These are phyloP conservation scores for Elsinoe ampelina DNA, from an alignment of 2,329 filamentous ascomycete genomes.

Conservation along the genomic window DNA sequence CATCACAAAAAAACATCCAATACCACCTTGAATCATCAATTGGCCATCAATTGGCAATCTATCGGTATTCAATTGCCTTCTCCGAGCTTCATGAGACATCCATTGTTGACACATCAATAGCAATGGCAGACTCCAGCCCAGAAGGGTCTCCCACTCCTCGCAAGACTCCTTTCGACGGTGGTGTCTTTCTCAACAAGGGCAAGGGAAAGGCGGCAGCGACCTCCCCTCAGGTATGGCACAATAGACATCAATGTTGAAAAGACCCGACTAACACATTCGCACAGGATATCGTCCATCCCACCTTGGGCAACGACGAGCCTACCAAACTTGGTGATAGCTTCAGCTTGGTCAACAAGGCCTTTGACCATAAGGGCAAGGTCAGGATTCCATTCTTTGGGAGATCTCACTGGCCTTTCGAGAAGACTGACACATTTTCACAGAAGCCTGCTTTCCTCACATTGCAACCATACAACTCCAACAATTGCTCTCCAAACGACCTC, in stretches of 20 bases:
- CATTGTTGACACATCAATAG: conserved; percentile 15
- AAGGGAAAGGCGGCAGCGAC: not conserved
- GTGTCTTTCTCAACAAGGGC: conserved; percentile 16
- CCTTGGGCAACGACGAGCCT: not conserved
- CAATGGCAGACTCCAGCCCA: conserved; percentile 26
- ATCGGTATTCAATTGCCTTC: no score
- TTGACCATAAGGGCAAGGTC: not conserved
- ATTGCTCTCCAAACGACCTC: not conserved
- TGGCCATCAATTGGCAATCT: not conserved
- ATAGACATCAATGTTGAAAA: not conserved
- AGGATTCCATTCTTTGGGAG: not conserved
- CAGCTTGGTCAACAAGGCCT: not conserved
- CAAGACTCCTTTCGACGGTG: conserved; percentile 25
- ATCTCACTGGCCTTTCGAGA: not conserved
- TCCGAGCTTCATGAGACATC: not conserved
- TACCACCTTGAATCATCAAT: not conserved
- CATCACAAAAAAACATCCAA: conserved; percentile 4
- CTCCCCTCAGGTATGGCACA: not conserved
- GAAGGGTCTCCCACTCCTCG: conserved; percentile 35
- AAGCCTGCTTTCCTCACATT: not conserved
- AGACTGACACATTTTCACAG: not conserved
- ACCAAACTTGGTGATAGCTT: not conserved
- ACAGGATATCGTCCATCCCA: not conserved
- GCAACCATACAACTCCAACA: not conserved
- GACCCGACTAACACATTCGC: not conserved